Evolutionary conservation across 83 land plant species (phyloP).

Genomic region (Picea mariana): DNA sequence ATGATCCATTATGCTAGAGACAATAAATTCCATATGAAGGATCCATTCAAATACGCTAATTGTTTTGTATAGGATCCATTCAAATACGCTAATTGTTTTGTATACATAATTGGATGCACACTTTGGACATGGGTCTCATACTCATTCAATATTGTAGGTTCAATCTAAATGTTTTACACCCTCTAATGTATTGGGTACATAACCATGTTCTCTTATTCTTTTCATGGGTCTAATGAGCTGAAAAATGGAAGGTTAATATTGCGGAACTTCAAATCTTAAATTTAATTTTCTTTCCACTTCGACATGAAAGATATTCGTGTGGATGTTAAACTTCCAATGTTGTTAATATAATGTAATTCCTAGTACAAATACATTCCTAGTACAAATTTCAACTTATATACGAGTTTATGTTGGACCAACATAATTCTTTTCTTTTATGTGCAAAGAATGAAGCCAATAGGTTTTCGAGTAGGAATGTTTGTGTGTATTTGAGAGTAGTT

Average conservation of each 20-base stretch:
- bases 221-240: neutral
- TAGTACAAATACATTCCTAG: too few species aligned
- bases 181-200: neutral
- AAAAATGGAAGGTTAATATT: neutral
- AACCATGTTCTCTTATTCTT: conserved; percentile 1
- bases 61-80: neutral
- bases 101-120: neutral
- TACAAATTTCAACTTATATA: neutral
- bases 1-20: neutral
- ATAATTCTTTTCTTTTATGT: neutral
- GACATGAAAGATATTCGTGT: neutral
- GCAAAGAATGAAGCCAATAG: neutral
- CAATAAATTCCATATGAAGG: neutral
- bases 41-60: neutral
- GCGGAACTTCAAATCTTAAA: neutral
- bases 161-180: conserved; percentile 2
- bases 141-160: neutral
- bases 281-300: neutral
- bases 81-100: neutral
- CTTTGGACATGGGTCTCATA: neutral
- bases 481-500: neutral
- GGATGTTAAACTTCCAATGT: neutral
- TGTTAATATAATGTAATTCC: neutral
- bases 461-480: neutral
- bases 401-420: neutral